These are phyloP conservation scores for Fomitopsis pulvina DNA, from an alignment of 768 basidiomycete genomes.

Conservation along the genomic window DNA sequence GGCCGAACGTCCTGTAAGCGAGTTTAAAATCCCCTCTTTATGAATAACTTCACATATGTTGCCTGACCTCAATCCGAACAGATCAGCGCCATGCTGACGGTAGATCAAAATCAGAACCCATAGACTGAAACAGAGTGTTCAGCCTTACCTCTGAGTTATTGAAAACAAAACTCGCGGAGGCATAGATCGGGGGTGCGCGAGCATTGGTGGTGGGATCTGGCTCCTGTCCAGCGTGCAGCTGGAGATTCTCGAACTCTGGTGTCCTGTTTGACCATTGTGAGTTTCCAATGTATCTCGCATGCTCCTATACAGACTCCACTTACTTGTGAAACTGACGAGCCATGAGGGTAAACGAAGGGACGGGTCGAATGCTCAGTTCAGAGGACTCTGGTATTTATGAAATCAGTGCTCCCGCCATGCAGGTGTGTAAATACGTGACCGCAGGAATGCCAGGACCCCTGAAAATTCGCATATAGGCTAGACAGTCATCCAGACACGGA, in stretches of 20 bases:
- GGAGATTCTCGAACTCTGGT: constrained; percentile 76
- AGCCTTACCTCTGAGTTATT: constrained; percentile 51
- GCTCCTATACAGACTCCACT: too few species aligned
- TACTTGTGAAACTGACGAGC: too few species aligned
- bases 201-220: constrained; percentile 63
- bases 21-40: background rate
- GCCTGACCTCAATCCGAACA: constrained; percentile 53
- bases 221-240: constrained; percentile 70
- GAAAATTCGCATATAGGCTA: too few species aligned
- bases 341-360: too few species aligned
- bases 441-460: too few species aligned
- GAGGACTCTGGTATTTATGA: too few species aligned
- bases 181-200: constrained; percentile 74
- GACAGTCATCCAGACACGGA: too few species aligned
- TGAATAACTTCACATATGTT: background rate
- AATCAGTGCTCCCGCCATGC: too few species aligned
- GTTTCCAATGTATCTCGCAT: too few species aligned
- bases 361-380: too few species aligned
- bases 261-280: constrained; percentile 20
- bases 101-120: background rate
- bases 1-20: constrained; percentile 38
- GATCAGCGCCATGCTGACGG: constrained; percentile 58
- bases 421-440: too few species aligned
- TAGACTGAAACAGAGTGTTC: background rate
- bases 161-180: constrained; percentile 67